Conservation (phyloP, 2,329 filamentous ascomycete species). For the Fusarium kyushuense region DNA sequence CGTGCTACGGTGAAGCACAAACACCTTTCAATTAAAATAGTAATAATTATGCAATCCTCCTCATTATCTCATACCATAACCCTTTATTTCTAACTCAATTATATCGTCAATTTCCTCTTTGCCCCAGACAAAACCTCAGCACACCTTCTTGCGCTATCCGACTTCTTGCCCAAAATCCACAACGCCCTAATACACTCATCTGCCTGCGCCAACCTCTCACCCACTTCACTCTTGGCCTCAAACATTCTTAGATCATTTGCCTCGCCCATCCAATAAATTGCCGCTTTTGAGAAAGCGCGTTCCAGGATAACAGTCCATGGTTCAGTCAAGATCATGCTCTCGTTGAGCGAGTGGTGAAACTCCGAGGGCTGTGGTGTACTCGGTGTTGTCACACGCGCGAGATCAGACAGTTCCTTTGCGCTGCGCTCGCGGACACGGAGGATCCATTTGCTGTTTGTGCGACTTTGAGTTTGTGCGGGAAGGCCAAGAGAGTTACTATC, state of each 20-base stretch:
- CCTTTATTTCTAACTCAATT: background rate
- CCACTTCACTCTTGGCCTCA: slow-evolving; percentile 40
- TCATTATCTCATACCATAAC: no score
- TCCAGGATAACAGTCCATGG: slow-evolving; percentile 69
- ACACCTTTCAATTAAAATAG: background rate
- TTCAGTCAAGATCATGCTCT: slow-evolving; percentile 67
- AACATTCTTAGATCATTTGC: slow-evolving; percentile 41
- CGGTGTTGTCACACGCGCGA: slow-evolving; percentile 60
- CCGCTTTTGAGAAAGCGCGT: slow-evolving; percentile 63
- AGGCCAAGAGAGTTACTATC: slow-evolving; percentile 54
- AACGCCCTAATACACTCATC: slow-evolving; percentile 64
- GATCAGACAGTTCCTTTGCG: slow-evolving; percentile 59
- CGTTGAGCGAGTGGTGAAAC: slow-evolving; percentile 65
- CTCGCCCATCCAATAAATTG: slow-evolving; percentile 52
- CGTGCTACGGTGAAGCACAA: background rate
- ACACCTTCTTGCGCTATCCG: slow-evolving; percentile 56
- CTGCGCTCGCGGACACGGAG: slow-evolving; percentile 57
- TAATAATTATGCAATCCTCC: background rate
- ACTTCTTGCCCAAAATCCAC: slow-evolving; percentile 67
- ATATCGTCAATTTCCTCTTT: slow-evolving; percentile 2
- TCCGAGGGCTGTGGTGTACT: slow-evolving; percentile 48
- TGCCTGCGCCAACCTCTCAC: slow-evolving; percentile 53
- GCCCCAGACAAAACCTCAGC: slow-evolving; percentile 34
- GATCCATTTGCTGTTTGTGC: slow-evolving; percentile 51
- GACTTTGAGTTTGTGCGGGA: slow-evolving; percentile 32